These are phyloP conservation scores for Seminavis robusta DNA, from an alignment of 108 stramenopile species.

Conservation along the genomic window DNA sequence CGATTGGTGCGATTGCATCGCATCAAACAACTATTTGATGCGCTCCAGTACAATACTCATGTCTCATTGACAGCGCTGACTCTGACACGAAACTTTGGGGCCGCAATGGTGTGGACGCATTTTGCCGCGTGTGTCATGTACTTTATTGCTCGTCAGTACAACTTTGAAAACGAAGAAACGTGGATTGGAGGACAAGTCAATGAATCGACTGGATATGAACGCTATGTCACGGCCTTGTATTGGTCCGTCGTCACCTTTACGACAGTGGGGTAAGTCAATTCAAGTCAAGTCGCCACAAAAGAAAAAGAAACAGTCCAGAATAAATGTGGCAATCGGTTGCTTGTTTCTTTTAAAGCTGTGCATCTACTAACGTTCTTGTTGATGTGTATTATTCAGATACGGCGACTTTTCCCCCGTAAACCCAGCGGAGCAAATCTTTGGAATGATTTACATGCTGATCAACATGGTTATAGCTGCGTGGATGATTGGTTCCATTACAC, in stretches of 20 bases:
- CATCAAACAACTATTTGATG: constrained; percentile 41
- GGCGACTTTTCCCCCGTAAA: constrained; percentile 57
- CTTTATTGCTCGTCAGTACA: constrained; percentile 47
- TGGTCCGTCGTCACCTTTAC: constrained; percentile 56
- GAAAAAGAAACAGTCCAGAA: no score
- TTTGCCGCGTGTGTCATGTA: constrained; percentile 56
- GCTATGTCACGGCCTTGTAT: constrained; percentile 42
- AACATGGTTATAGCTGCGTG: constrained; percentile 36
- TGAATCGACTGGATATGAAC: constrained; percentile 20
- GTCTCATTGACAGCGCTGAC: constrained; percentile 43
- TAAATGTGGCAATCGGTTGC: not conserved
- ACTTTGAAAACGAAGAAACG: constrained; percentile 41
- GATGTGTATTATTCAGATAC: constrained; percentile 10
- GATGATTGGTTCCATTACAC: constrained; percentile 61
- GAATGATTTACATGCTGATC: constrained; percentile 45
- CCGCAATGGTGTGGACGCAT: constrained; percentile 46
- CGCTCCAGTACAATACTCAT: constrained; percentile 39
- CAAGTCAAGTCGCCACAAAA: no score
- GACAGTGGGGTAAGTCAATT: constrained; percentile 24
- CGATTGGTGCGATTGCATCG: constrained; percentile 48
- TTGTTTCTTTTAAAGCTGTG: no score
- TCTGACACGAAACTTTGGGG: constrained; percentile 41
- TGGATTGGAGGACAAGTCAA: constrained; percentile 39
- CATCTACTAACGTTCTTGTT: no score
- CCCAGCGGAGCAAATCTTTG: constrained; percentile 35